Evolutionary conservation across 2,329 filamentous ascomycete genomes (phyloP), one percentile per base, ranked within the genome.

Genomic region (Botrytis pseudocinerea): DNA sequence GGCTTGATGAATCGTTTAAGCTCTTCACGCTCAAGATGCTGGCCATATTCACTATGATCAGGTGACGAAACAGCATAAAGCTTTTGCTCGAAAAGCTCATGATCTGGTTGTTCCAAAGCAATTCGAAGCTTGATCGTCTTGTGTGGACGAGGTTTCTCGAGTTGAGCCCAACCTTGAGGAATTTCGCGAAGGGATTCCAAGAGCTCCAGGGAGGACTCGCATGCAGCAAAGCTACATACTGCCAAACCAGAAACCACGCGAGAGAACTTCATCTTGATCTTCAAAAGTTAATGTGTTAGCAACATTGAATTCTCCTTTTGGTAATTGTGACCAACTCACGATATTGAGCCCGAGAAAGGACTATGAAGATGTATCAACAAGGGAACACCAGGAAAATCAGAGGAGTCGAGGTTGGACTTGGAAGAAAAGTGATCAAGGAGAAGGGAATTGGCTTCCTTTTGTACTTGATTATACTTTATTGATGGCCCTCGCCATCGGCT

Each of bases 1-100:
- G 88, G 88, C 74, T 83, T 83, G 68, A 89, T 81, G 35, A 90
- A 82, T 71, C 85, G 82, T 57, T 86, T 82, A 35, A 90, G 85
- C 74, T 89, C 84, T 20, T 84, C 81, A 3, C 82, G 81, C 64
- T 82, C 85, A 72, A 89, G 81, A 77, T 89, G 86, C 74, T 86
- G 80, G 68, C 88, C 87, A 74, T 89, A 89, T 40, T 85, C 85
- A 62, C 79, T 74, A 77, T 89, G 86, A 28, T 82, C 82, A 9
- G 85, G 84, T 73, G 85, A 80, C 1, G 84, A 81, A 28, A 85
- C 82, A 25, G 83, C 81, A 44, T 82, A 77, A 14, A 86, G 79
- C 62, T 82, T 82, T 66, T 82, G 81, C 71, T 85, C 84, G 35
- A 82, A 84, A 48, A 81, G 80, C 40, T 85, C 81, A 57, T 86